A percentile compares a stretch with the other conserved stretches of the same genome.
Conservation (phyloP, 208 protist genomes). For the Porcisia hertigi region DNA sequence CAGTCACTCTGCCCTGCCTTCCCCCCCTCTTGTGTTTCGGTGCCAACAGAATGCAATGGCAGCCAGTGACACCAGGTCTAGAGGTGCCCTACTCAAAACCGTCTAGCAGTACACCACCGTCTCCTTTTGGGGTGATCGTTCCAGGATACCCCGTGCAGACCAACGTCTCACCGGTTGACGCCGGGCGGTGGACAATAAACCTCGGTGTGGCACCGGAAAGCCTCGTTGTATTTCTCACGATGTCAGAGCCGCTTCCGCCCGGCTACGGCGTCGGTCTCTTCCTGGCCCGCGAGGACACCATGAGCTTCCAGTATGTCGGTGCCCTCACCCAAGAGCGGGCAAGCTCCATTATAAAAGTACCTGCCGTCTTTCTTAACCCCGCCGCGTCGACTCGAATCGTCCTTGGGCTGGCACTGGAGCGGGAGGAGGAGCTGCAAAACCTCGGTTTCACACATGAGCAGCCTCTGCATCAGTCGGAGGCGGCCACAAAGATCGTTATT, state of each 20-base stretch:
- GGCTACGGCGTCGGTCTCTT: constrained; percentile 60
- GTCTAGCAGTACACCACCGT: neutral
- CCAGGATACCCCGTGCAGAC: constrained; percentile 63
- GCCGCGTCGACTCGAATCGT: constrained; percentile 41
- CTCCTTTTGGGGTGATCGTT: constrained; percentile 63
- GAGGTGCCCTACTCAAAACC: neutral
- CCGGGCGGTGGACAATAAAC: constrained; percentile 44
- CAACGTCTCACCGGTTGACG: constrained; percentile 44
- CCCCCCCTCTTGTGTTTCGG: neutral
- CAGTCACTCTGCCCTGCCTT: neutral
- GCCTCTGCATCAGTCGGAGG: constrained; percentile 44
- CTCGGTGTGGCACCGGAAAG: constrained; percentile 51
- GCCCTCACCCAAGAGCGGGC: constrained; percentile 52
- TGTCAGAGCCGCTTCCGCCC: constrained; percentile 38
- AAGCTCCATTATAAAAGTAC: constrained; percentile 57
- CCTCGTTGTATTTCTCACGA: constrained; percentile 77
- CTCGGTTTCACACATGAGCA: constrained; percentile 45
- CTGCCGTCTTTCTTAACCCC: constrained; percentile 33
- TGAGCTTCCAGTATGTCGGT: constrained; percentile 71
- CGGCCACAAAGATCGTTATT: constrained; percentile 63
- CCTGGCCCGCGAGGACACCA: constrained; percentile 53
- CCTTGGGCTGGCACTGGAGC: constrained; percentile 65
- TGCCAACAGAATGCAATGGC: constrained; percentile 18
- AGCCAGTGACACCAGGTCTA: neutral
- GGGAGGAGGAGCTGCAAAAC: constrained; percentile 56